Evolutionary conservation across 2,329 filamentous ascomycete species (phyloP), one percentile per base, ranked within the genome.

Genomic region (Ramularia endophylla): DNA sequence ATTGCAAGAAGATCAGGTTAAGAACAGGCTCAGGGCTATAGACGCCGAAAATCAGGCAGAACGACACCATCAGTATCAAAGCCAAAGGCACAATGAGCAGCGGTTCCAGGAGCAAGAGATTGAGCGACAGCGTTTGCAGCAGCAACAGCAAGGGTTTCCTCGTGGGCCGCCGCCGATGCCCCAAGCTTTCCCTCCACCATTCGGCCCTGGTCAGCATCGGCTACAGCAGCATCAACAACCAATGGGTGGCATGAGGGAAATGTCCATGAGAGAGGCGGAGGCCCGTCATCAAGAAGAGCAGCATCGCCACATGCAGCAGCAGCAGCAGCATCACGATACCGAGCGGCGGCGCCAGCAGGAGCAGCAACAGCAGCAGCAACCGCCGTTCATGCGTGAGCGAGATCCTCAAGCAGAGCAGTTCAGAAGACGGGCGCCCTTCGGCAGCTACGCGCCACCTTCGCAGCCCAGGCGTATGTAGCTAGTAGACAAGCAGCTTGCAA

Each of bases 261-360:
- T 55, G 36, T 46, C 53, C 12, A 44, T 48, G 40, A 43, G 52
- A 22, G 54, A 57, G 31, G 42, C 45, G 2, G 53, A 56, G 33
- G 48, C 46, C 6, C 50, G 52, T 41, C 42, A 42, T 25, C 37
- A 43, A 15, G 48, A 46, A 30, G 40, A 55, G 40, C 43, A 43
- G 37, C 45, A 40, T 16, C 36, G 30, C 16, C 38, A 45, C 17
- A 22, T 40, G 17, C 31, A 39, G 15, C 36, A 50, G 3, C 44
- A 47, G 11, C 34, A 48, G 19, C 46, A 50, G 9, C 42, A 49
- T 11, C 45, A 50, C 16, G 37, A 54, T 17, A n/a, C n/a, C n/a
- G 39, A 45, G 15, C 45, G 48, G 30, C 35, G 45, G 35, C 47
- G 41, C 17, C 46, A 52, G 16, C 45, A 53, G 27, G 40, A 41